phyloP scores from a whole-genome alignment of 805 yeast species.

The Lipomyces japonicus region DNA sequence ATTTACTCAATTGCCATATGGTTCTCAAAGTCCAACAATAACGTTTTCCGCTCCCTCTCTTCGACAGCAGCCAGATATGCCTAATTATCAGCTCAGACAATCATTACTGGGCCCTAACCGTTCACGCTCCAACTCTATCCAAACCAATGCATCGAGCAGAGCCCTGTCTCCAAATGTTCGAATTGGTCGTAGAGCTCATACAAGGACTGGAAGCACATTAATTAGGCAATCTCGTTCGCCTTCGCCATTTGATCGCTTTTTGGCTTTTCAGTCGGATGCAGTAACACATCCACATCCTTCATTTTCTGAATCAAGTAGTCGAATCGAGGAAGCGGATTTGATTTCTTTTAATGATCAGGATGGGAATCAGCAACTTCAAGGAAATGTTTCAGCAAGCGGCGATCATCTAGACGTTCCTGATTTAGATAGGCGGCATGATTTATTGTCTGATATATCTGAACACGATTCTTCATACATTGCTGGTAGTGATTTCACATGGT shows the following conservation, averaged over 20 bases:
- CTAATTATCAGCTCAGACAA: background rate
- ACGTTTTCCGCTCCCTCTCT: background rate
- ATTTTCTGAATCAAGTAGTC: conserved; percentile 1
- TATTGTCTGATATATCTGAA: conserved; percentile 12
- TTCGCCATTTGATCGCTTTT: conserved; percentile 23
- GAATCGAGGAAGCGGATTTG: conserved; percentile 12
- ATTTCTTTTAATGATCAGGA: background rate
- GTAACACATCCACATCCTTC: conserved; percentile 2
- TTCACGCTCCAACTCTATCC: background rate
- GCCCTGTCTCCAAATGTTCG: conserved; percentile 1
- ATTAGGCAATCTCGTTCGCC: conserved; percentile 17
- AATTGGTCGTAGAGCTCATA: background rate
- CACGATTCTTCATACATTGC: background rate
- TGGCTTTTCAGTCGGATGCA: conserved; percentile 18
- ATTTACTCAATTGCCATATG: background rate
- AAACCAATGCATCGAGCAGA: too few relatives aligned
- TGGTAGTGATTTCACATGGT: background rate
- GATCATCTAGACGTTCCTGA: conserved; percentile 5
- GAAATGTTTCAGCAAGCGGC: background rate
- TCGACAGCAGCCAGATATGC: too few relatives aligned
- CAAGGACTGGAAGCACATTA: background rate
- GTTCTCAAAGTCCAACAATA: background rate
- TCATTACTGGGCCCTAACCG: background rate
- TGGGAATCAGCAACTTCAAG: background rate
- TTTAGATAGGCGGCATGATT: background rate